A percentile compares a stretch with the other conserved stretches of the same genome.
Conservation (phyloP, 768 basidiomycete genomes). For the Mycena crocata region DNA sequence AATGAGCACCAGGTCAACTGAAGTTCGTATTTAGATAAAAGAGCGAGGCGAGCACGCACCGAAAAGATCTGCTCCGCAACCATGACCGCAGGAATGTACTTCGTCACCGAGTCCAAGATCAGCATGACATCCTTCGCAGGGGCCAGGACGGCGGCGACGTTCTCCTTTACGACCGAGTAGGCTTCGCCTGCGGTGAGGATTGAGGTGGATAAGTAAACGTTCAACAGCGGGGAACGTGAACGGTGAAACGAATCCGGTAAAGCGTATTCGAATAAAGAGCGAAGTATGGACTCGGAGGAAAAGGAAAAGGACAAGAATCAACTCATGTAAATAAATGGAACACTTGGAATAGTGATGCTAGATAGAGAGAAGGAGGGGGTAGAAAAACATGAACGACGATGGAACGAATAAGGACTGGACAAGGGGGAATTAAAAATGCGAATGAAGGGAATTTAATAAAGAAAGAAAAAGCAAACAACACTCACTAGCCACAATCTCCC, state of each 20-base stretch:
- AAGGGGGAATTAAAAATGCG: background rate
- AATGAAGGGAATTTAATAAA: background rate
- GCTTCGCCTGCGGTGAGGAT: slow-evolving; percentile 22
- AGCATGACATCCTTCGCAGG: slow-evolving; percentile 37
- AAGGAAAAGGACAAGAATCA: no score
- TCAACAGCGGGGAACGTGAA: no score
- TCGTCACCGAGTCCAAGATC: slow-evolving; percentile 33
- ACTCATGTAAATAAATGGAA: no score
- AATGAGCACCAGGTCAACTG: background rate
- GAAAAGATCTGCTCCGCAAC: slow-evolving; percentile 27
- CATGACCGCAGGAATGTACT: slow-evolving; percentile 32
- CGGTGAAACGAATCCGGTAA: no score
- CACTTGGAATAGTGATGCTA: no score
- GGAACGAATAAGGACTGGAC: no score
- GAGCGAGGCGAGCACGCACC: slow-evolving; percentile 21
- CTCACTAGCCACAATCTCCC: slow-evolving; percentile 22
- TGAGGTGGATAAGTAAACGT: no score
- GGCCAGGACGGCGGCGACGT: slow-evolving; percentile 29
- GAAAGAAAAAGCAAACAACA: background rate
- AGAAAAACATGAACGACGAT: no score
- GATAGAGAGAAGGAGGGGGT: no score
- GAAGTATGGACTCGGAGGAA: no score
- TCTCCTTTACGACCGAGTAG: slow-evolving; percentile 30
- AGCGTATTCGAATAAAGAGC: no score
- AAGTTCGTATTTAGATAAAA: no score